A percentile compares a stretch with the other conserved stretches of the same genome.
phyloP scores from a whole-genome alignment of 148 eudicot species.

The Rhododendron molle region DNA sequence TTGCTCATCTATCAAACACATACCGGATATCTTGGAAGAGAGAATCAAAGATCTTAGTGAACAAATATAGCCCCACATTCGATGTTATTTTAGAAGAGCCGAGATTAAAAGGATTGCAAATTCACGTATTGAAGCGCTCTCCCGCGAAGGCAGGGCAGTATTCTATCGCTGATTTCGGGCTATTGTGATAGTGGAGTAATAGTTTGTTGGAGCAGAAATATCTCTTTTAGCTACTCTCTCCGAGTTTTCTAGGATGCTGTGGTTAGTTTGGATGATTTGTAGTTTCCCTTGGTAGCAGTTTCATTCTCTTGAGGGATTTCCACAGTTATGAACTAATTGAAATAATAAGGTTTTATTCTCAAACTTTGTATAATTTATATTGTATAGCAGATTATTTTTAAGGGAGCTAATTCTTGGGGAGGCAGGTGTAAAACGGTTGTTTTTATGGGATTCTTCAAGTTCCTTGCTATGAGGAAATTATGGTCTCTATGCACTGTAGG shows the following conservation, averaged over 20 bases:
- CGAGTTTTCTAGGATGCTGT: neutral
- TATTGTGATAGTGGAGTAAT: neutral
- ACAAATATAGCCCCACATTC: neutral
- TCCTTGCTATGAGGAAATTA: neutral
- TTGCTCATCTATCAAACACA: neutral
- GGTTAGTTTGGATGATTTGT: neutral
- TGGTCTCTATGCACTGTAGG: neutral
- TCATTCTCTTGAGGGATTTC: neutral
- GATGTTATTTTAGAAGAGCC: neutral
- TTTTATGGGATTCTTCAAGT: neutral
- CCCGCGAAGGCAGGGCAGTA: neutral
- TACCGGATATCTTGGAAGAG: neutral
- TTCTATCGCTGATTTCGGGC: neutral
- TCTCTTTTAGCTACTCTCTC: neutral
- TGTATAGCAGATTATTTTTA: neutral
- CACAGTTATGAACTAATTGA: neutral
- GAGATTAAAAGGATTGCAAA: neutral
- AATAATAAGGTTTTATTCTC: neutral
- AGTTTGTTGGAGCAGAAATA: neutral
- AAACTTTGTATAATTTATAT: neutral
- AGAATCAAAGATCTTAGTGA: neutral
- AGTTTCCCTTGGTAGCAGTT: neutral
- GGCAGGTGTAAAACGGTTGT: neutral
- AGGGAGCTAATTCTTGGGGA: neutral
- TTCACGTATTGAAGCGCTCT: neutral